phyloP scores from a whole-genome alignment of 2,329 filamentous ascomycete species.

The Madurella mycetomatis region DNA sequence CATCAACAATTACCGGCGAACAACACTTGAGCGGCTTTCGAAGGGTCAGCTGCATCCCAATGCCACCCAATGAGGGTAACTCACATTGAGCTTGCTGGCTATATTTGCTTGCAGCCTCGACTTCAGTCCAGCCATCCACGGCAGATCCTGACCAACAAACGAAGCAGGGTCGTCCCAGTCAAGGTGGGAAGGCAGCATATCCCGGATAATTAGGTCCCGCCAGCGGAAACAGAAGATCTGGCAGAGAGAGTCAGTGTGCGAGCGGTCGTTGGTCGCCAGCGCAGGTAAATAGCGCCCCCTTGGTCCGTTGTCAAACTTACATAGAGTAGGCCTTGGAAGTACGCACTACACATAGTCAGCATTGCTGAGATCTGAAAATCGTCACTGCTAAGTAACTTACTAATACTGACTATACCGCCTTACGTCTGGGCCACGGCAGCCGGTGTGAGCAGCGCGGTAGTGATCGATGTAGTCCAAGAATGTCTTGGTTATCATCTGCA shows the following conservation, averaged over 20 bases:
- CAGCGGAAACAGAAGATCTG: constrained; percentile 92
- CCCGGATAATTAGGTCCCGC: constrained; percentile 74
- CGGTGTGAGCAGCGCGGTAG: constrained; percentile 69
- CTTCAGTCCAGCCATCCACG: constrained; percentile 71
- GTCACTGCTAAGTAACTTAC: constrained; percentile 1
- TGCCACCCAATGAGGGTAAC: not conserved
- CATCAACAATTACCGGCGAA: constrained; percentile 80
- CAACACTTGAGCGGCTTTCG: constrained; percentile 77
- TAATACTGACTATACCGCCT: constrained; percentile 82
- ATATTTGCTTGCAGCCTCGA: constrained; percentile 73
- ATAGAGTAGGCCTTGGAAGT: constrained; percentile 85
- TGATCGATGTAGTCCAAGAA: constrained; percentile 73
- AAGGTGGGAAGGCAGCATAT: constrained; percentile 46
- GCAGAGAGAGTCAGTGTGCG: not conserved
- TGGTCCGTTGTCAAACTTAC: constrained; percentile 4
- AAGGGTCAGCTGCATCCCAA: not conserved
- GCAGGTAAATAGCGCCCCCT: not conserved
- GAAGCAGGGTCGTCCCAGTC: constrained; percentile 59
- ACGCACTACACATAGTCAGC: constrained; percentile 40
- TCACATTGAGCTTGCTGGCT: constrained; percentile 73
- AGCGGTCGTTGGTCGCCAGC: not conserved
- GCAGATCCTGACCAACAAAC: constrained; percentile 65
- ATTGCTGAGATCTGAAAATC: not conserved
- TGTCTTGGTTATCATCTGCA: constrained; percentile 77
- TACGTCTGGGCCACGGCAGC: constrained; percentile 78